These are phyloP conservation scores for Trichomonascaceae sp. DNA, from an alignment of 1,139 yeast genomes.

Conservation along the genomic window DNA sequence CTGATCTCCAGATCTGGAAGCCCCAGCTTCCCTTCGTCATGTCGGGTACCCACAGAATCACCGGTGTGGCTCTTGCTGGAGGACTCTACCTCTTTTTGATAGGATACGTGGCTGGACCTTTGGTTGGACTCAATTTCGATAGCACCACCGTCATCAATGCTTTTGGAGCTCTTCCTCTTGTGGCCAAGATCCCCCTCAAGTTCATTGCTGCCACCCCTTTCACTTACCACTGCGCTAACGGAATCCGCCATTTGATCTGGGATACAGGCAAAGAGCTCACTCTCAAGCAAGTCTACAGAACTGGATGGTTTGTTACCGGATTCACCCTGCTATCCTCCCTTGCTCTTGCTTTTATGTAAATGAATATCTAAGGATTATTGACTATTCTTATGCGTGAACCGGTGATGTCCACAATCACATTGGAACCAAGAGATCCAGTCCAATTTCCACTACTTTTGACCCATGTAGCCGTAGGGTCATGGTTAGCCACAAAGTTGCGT, in stretches of 20 bases:
- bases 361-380: background rate
- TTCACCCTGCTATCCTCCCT: constrained; percentile 55
- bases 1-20: constrained; percentile 79
- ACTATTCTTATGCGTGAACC: background rate
- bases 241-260: constrained; percentile 89
- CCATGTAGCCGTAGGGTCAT: no score
- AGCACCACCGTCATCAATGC: constrained; percentile 42
- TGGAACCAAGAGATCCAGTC: no score
- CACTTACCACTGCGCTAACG: constrained; percentile 74
- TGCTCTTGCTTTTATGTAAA: constrained; percentile 24
- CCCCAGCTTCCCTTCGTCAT: constrained; percentile 78
- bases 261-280: constrained; percentile 72
- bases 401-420: no score
- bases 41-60: constrained; percentile 74
- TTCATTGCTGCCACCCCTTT: constrained; percentile 68
- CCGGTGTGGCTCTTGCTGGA: constrained; percentile 74
- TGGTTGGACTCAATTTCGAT: constrained; percentile 47
- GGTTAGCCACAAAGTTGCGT: no score
- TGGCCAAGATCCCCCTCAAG: constrained; percentile 50
- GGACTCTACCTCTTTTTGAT: constrained; percentile 62
- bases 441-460: no score
- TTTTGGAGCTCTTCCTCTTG: constrained; percentile 42
- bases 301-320: constrained; percentile 78
- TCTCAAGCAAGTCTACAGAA: constrained; percentile 77
- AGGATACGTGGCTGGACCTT: constrained; percentile 58